Evolutionary conservation across 768 basidiomycete genomes (phyloP).

Genomic region (Boletus reticuloceps): DNA sequence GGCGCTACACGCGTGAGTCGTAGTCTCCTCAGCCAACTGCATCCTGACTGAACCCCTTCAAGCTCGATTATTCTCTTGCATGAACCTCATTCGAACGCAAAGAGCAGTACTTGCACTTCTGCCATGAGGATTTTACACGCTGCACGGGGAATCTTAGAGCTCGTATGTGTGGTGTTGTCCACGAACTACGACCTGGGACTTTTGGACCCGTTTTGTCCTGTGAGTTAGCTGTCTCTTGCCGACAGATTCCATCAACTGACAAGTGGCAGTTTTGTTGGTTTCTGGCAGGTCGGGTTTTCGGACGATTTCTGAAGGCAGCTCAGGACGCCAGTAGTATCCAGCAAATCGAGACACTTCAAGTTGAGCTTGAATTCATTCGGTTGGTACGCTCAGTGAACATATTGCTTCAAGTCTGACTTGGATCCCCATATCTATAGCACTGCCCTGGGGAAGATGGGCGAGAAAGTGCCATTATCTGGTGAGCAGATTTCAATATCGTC

Average conservation of each 20-base stretch:
- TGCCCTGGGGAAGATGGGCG: conserved; percentile 60
- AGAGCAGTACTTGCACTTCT: conserved; percentile 58
- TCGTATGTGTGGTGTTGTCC: conserved; percentile 62
- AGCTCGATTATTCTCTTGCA: conserved; percentile 72
- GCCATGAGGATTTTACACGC: conserved; percentile 67
- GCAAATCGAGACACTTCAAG: conserved; percentile 55
- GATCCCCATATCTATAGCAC: conserved; percentile 34
- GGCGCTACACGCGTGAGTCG: conserved; percentile 32
- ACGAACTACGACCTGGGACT: conserved; percentile 73
- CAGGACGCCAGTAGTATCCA: conserved; percentile 54
- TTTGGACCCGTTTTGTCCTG: conserved; percentile 67
- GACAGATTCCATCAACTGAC: neutral
- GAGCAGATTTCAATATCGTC: conserved; percentile 12
- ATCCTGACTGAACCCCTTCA: conserved; percentile 23
- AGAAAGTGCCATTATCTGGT: conserved; percentile 65
- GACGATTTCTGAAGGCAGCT: conserved; percentile 64
- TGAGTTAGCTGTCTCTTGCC: conserved; percentile 31
- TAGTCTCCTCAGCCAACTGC: conserved; percentile 30
- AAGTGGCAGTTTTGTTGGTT: conserved; percentile 63
- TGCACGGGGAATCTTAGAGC: conserved; percentile 62
- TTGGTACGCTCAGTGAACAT: conserved; percentile 29
- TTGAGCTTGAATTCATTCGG: conserved; percentile 71
- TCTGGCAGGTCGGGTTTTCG: conserved; percentile 60
- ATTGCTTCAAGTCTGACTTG: neutral
- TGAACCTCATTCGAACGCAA: conserved; percentile 70